Evolutionary conservation across 106 monocot species (phyloP).

Genomic region (Dactylorhiza incarnata): DNA sequence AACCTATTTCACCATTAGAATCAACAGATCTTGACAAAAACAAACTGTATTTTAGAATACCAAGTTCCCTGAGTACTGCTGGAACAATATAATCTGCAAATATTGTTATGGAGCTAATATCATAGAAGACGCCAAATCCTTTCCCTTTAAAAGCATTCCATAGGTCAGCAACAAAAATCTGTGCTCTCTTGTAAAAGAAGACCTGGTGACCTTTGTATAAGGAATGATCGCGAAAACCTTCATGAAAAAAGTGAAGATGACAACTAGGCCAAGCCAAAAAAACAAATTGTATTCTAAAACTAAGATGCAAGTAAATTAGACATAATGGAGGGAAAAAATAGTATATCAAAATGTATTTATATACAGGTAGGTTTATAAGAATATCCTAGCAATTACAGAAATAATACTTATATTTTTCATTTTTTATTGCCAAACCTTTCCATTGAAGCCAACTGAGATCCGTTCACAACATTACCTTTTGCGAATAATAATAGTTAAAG

Average conservation of each 20-base stretch:
- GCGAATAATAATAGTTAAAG: too few species aligned
- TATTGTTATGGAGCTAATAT: conserved; percentile 76
- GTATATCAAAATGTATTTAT: neutral
- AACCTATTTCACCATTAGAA: conserved; percentile 51
- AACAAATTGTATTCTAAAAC: neutral
- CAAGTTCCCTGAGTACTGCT: conserved; percentile 79
- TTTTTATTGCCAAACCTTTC: too few species aligned
- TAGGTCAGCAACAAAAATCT: conserved; percentile 89
- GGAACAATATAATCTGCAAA: conserved; percentile 99
- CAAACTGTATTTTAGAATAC: conserved; percentile 66
- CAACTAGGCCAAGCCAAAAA: neutral
- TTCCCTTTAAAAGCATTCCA: conserved; percentile 97
- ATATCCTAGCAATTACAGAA: too few species aligned
- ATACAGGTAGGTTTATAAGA: neutral
- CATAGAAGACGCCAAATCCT: conserved; percentile 70
- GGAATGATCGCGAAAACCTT: conserved; percentile 95
- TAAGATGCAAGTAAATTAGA: neutral
- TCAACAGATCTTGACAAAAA: conserved; percentile 48
- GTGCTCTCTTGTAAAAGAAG: conserved; percentile 92
- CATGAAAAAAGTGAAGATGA: neutral
- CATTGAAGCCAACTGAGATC: too few species aligned
- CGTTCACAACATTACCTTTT: too few species aligned
- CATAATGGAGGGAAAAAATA: neutral
- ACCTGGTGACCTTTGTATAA: conserved; percentile 88
- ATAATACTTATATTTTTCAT: too few species aligned